phyloP scores from a whole-genome alignment of 805 yeast genomes.

The Wickerhamiella shivajii region DNA sequence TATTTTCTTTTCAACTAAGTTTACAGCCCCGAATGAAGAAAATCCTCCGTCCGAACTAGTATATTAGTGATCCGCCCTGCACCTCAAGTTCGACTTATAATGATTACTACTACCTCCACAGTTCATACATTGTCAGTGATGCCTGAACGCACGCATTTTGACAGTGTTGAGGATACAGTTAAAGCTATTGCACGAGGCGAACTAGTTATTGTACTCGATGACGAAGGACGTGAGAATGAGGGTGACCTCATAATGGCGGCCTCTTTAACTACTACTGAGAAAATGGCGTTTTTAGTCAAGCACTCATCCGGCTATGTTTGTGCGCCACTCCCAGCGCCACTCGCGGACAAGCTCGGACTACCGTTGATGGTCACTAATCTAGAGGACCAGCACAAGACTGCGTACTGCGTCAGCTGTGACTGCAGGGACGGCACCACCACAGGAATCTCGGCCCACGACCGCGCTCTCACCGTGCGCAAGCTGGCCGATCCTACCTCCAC shows the following conservation, averaged over 20 bases:
- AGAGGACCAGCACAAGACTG: slow-evolving; percentile 87
- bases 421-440: slow-evolving; percentile 82
- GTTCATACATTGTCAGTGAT: not conserved
- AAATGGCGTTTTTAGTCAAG: slow-evolving; percentile 90
- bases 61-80: too few species aligned
- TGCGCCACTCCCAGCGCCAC: slow-evolving; percentile 62
- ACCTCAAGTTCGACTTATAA: too few species aligned
- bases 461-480: slow-evolving; percentile 65
- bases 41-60: too few species aligned
- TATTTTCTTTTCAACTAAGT: not conserved
- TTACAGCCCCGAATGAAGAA: not conserved
- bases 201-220: slow-evolving; percentile 92
- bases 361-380: slow-evolving; percentile 57
- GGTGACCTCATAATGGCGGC: slow-evolving; percentile 97
- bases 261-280: slow-evolving; percentile 53
- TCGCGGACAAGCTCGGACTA: slow-evolving; percentile 68
- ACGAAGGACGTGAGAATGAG: slow-evolving; percentile 90
- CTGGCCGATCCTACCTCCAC: slow-evolving; percentile 47
- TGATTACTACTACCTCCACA: too few species aligned
- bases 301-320: slow-evolving; percentile 72
- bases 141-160: slow-evolving; percentile 26
- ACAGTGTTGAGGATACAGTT: slow-evolving; percentile 53
- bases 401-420: slow-evolving; percentile 89
- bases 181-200: slow-evolving; percentile 63
- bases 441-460: slow-evolving; percentile 89